A percentile compares a stretch with the other conserved stretches of the same genome.
Conservation (phyloP, 192 early-diverging fungal species). For the Physocladia obscura region DNA sequence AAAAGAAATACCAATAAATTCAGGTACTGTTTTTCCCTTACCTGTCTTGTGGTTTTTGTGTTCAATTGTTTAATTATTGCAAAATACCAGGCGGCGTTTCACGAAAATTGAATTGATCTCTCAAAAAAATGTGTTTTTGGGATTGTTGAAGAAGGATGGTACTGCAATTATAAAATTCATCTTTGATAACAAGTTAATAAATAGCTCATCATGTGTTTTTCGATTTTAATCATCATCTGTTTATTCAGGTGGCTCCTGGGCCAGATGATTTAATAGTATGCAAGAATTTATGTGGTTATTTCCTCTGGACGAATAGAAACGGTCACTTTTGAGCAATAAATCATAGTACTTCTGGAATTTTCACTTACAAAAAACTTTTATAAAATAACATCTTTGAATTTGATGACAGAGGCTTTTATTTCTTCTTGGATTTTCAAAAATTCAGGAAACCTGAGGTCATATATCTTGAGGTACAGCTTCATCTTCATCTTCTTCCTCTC, state of each 20-base stretch:
- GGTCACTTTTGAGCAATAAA: no score
- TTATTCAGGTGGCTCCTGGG: not conserved
- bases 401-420: no score
- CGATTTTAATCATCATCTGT: not conserved
- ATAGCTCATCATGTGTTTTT: not conserved
- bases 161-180: not conserved
- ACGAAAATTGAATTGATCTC: slow-evolving; percentile 4
- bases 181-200: not conserved
- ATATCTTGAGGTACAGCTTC: no score
- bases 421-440: no score
- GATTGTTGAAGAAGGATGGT: slow-evolving; percentile 2
- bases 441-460: no score
- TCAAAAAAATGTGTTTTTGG: not conserved
- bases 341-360: no score
- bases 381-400: no score
- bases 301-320: no score
- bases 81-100: not conserved
- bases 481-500: no score
- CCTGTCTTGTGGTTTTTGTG: not conserved
- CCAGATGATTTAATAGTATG: not conserved
- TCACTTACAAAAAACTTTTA: no score
- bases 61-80: not conserved
- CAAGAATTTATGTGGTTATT: no score
- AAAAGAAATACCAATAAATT: not conserved
- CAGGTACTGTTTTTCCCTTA: not conserved